Conservation (phyloP, 208 protist species). For the Acanthamoeba royreba region DNA sequence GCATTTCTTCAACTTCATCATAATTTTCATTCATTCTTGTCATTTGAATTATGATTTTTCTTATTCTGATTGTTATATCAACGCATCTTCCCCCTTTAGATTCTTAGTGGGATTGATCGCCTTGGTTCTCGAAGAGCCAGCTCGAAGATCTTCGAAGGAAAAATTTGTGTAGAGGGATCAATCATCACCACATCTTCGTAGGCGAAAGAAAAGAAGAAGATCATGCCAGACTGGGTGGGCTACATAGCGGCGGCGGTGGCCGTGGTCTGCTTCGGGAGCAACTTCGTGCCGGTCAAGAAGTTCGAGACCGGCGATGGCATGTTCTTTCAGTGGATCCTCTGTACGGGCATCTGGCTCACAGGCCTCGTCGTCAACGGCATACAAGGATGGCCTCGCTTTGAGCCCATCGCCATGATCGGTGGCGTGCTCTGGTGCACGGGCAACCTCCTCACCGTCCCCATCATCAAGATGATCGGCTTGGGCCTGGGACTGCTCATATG, state of each 20-base stretch:
- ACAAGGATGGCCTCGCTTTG: background rate
- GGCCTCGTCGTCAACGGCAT: conserved; percentile 42
- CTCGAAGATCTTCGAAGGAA: too few relatives aligned
- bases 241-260: conserved; percentile 17
- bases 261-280: conserved; percentile 44
- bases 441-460: conserved; percentile 38
- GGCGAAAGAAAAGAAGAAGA: background rate
- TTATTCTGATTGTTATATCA: too few relatives aligned
- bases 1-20: too few relatives aligned
- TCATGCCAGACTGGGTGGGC: conserved; percentile 30
- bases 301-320: conserved; percentile 53
- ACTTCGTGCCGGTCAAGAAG: conserved; percentile 56
- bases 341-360: conserved; percentile 38
- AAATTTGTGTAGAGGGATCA: too few relatives aligned
- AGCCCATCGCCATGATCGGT: conserved; percentile 50
- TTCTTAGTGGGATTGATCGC: too few relatives aligned
- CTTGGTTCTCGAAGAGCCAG: too few relatives aligned
- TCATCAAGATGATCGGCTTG: conserved; percentile 51
- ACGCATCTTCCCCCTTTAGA: too few relatives aligned
- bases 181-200: background rate
- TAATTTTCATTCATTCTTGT: too few relatives aligned
- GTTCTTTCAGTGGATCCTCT: conserved; percentile 55
- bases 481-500: conserved; percentile 46
- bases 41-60: too few relatives aligned
- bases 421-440: conserved; percentile 48